Base-by-base conservation (phyloP, 345 rosid genomes). In the Jatropha curcas region DNA sequence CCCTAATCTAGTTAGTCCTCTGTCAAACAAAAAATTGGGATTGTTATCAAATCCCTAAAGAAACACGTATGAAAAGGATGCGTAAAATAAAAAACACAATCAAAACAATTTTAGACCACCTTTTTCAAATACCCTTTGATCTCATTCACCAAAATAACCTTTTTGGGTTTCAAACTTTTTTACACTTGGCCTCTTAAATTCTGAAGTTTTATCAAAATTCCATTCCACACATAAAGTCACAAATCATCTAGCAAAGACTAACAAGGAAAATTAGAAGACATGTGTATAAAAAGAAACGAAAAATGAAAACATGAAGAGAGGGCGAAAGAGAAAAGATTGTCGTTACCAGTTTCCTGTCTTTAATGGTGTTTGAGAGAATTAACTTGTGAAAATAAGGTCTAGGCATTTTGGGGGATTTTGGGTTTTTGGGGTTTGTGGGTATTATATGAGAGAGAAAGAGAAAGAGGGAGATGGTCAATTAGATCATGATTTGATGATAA, bases 341-440 rank as follows among this genome's bases (percentile, higher is more conserved):
- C n/a, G 69, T 71, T 86, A 91, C 96, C 92, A 93, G 84, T 68
- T 83, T 86, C 74, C 79, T 87, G 37, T 89, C 91, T 34, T 84
- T 89, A 68, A 91, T 76, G 76, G 93, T 82, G 66, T 86, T 81
- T 69, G 89, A 69, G 79, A 88, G 85, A 68, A 93, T 85, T 76
- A 84, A 77, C 88, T 85, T 93, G 80, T 90, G 87, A 72, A 93
- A 93, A 83, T 77, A 84, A 78, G 97, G 97, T 74, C 88, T 87
- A 55, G 91, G 92, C 97, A 91, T 87, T 72, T 80, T 71, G 78
- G 61, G 60, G 62, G 35, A 7, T 37, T 41, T 68, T 13, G 20
- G 33, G 48, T 13, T 62, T 20, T 35, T 61, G 39, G 33, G 4
- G 14, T 19, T 7, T 27, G 67, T 37, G 27, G 41, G 28, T 50